Percentiles rank a stretch among this genome's conserved stretches.
Evolutionary conservation across 2,329 filamentous ascomycete species (phyloP).

Genomic region (Fusarium coffeatum): DNA sequence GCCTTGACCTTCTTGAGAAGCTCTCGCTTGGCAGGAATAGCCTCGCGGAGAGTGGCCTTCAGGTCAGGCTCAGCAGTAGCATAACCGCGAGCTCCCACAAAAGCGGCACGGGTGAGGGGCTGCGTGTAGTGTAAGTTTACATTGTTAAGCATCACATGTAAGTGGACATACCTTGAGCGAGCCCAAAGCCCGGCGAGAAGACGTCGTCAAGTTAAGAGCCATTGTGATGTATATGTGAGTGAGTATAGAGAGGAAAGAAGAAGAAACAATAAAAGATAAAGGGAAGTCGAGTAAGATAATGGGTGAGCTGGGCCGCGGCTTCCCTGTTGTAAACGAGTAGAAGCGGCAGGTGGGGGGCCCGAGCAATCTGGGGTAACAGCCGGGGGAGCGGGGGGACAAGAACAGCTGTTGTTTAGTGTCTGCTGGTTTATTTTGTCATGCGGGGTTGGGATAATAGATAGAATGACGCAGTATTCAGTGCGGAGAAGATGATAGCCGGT

Average conservation of each 20-base stretch:
- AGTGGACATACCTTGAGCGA: slow-evolving; percentile 68
- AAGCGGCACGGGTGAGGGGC: slow-evolving; percentile 50
- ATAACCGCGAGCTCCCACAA: slow-evolving; percentile 66
- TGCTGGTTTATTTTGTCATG: slow-evolving; percentile 38
- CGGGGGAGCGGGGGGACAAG: slow-evolving; percentile 40
- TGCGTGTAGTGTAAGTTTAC: slow-evolving; percentile 26
- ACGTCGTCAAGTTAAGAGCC: slow-evolving; percentile 70
- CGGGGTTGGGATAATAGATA: slow-evolving; percentile 16
- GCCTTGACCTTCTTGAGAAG: slow-evolving; percentile 94
- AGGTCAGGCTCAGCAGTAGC: slow-evolving; percentile 86
- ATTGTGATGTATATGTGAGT: slow-evolving; percentile 56
- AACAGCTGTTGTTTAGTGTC: slow-evolving; percentile 3
- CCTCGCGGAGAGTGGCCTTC: slow-evolving; percentile 84
- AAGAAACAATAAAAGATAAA: slow-evolving; percentile 1
- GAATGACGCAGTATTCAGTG: slow-evolving; percentile 14
- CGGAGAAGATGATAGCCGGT: slow-evolving; percentile 21
- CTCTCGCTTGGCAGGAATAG: slow-evolving; percentile 92
- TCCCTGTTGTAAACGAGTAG: slow-evolving; percentile 42
- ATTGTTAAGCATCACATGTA: slow-evolving; percentile 10
- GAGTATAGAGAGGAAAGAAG: slow-evolving; percentile 5
- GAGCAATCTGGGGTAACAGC: slow-evolving; percentile 44
- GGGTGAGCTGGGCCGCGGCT: slow-evolving; percentile 41
- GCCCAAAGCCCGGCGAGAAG: slow-evolving; percentile 71
- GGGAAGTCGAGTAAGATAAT: slow-evolving; percentile 14
- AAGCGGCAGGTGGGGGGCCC: slow-evolving; percentile 36